Base-by-base conservation (phyloP, 768 basidiomycete species). In the Rubroboletus pulcherrimus region DNA sequence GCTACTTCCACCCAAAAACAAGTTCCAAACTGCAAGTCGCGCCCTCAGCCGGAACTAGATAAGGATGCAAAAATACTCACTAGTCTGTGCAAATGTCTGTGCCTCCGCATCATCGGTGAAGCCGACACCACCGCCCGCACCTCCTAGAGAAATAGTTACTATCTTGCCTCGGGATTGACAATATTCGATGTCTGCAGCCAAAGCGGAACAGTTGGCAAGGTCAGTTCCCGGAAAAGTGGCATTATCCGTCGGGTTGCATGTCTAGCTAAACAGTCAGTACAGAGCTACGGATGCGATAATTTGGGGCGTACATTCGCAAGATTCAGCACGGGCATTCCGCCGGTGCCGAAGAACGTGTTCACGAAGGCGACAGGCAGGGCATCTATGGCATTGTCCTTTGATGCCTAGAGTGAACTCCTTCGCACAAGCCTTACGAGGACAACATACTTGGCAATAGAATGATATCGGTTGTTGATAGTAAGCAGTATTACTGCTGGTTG, bases 361-460 rank as follows among this genome's bases (percentile, higher is more conserved):
- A 89, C 63, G 65, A 90, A 87, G n/a, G 87, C 82, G 33, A 89
- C 62, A 8, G 86, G 86, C 55, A 90, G 80, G 7, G 81, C 83
- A 67, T 89, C 83, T 54, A 88, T 81, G 8, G 82, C 77, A 62
- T 83, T 74, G 65, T 89, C 86, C 82, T 86, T 56, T 39, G 31
- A 61, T 45, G 40, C 15, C 15, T 26, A 17, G 39, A 54, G 42
- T 54, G 58, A 49, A 58, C 35, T 31, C 15, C 31, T 51, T 48
- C 6, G 31, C 26, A 46, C 54, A 49, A 51, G 24, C 26, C 2
- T 48, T 35, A 21, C 15, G 15, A 53, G 37, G 48, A 54, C 7
- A 42, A 64, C 73, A 55, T 49, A 81, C 84, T 62, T 81, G 77
- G 67, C 86, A 87, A 66, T 87, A 88, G 64, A 77, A 85, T 5